phyloP scores from a whole-genome alignment of 75 land plant genomes.

The Isoetes taiwanensis region DNA sequence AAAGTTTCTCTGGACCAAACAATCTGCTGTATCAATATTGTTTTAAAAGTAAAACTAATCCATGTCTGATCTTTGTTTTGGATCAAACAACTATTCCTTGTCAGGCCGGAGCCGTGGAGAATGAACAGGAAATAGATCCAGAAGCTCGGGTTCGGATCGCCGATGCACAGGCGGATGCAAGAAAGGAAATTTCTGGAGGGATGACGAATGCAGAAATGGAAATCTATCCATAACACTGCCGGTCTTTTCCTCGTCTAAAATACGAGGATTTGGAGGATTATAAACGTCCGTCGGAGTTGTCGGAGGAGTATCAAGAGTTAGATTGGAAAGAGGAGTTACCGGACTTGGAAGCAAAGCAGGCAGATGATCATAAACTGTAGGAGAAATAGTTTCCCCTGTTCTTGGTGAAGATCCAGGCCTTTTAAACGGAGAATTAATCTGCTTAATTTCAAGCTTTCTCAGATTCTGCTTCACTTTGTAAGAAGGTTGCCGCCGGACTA shows the following conservation, averaged over 20 bases:
- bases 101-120: too few species aligned
- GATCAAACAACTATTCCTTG: too few species aligned
- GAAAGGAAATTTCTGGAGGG: not conserved
- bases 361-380: not conserved
- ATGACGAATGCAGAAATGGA: not conserved
- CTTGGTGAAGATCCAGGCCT: not conserved
- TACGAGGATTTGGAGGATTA: not conserved
- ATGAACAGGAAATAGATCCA: slow-evolving; percentile 6
- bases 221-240: not conserved
- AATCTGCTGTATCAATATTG: too few species aligned
- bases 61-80: too few species aligned
- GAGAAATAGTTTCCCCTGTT: not conserved
- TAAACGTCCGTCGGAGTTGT: not conserved
- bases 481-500: too few species aligned
- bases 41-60: too few species aligned
- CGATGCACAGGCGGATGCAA: not conserved
- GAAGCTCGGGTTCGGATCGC: not conserved
- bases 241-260: not conserved
- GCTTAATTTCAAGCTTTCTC: not conserved
- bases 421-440: not conserved
- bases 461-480: too few species aligned
- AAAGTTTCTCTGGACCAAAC: too few species aligned
- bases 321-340: not conserved
- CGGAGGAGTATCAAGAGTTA: not conserved
- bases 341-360: not conserved